phyloP scores from a whole-genome alignment of 352 stramenopile genomes.

The Globisporangium nodosum region DNA sequence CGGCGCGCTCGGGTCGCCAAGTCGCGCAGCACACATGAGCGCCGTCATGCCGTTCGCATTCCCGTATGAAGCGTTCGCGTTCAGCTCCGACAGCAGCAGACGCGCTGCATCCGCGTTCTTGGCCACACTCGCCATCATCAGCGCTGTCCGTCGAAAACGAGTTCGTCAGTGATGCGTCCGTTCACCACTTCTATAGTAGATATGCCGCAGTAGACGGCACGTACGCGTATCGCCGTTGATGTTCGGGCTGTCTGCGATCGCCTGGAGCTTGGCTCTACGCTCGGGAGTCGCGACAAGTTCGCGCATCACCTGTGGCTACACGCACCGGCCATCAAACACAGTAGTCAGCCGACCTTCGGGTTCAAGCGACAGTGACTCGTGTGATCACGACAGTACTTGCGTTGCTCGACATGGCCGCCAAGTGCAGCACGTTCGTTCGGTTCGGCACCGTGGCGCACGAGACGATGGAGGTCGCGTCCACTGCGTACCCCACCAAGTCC shows the following conservation, averaged over 20 bases:
- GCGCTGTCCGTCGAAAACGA: constrained; percentile 22
- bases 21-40: constrained; percentile 68
- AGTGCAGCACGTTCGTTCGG: constrained; percentile 68
- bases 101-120: constrained; percentile 57
- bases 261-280: constrained; percentile 40
- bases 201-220: background rate
- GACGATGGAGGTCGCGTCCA: constrained; percentile 55
- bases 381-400: constrained; percentile 18
- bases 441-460: constrained; percentile 52
- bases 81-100: constrained; percentile 37
- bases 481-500: constrained; percentile 50
- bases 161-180: background rate
- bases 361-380: background rate
- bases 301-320: constrained; percentile 52
- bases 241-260: constrained; percentile 54
- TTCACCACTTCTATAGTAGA: background rate
- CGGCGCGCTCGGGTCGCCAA: constrained; percentile 26
- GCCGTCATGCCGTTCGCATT: constrained; percentile 67
- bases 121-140: constrained; percentile 84
- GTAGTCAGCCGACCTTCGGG: background rate
- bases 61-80: constrained; percentile 24
- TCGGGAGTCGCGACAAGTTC: constrained; percentile 40
- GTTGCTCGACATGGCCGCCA: constrained; percentile 70
- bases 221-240: constrained; percentile 73
- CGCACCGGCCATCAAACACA: background rate